Evolutionary conservation across 164 flowering plant species (phyloP), one percentile per base, ranked within the genome.

Genomic region (Protea cynaroides): DNA sequence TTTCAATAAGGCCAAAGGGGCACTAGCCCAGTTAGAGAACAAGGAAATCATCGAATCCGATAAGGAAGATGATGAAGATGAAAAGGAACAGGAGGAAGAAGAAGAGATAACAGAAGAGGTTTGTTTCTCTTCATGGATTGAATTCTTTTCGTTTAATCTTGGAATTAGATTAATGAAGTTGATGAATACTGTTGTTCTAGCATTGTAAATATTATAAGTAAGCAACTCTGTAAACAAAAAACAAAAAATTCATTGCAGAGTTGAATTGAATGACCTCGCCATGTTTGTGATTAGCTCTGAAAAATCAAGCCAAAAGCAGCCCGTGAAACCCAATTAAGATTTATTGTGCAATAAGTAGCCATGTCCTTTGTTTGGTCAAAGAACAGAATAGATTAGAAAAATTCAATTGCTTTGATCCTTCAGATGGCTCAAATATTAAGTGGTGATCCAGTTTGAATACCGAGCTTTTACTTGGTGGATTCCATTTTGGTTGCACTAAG

Each of bases 81-180:
- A 68, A 0, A 75, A 57, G 1, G 82, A 71, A 3, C 71, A 72
- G 13, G 83, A 76, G 8, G 97, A 89, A 65, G 96, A 89, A 59
- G 85, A 78, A 63, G 79, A 65, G 64, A 86, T 90, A 46, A 88
- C 92, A 23, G 90, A 88, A 82, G 94, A 90, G 92, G 94, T 86
- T 74, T 67, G 60, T 60, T 55, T 71, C 25, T 25, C 15, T 4
- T 14, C 9, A 37, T 37, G 46, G 46, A 40, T 40, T 40, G 34
- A 5, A 29, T 29, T 29, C 34, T 29, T 29, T 29, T 29, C 34
- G 2, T 29, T 29, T 29, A 29, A 29, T n/a, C n/a, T n/a, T n/a
- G n/a, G n/a, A n/a, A n/a, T n/a, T n/a, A n/a, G n/a, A n/a, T n/a
- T n/a, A n/a, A n/a, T n/a, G n/a, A n/a, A n/a, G n/a, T n/a, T n/a